Base-by-base conservation (phyloP, 495 filamentous ascomycete species). In the Aspergillus coremiiformis region DNA sequence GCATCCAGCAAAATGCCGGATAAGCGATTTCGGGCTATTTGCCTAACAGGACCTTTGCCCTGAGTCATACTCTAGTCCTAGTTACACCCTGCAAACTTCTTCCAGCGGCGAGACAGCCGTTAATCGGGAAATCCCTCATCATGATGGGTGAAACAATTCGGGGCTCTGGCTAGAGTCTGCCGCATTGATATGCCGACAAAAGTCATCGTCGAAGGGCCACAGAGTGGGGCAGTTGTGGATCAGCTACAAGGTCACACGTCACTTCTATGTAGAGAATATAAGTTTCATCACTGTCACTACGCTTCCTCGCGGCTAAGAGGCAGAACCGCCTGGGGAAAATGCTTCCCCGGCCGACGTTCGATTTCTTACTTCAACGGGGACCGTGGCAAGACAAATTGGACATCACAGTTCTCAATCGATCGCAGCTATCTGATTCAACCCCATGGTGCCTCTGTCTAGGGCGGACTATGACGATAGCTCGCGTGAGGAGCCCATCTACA, bases 391-490 rank as follows among this genome's bases (percentile, higher is more conserved):
- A 22, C 20, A 22, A 19, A 33, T 15, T 45, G 5, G 33, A 8
- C 42, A 48, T 22, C 33, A 20, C 27, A 42, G 1, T 52, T 39
- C n/a, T 57, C 46, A 26, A 27, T 45, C 45, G 53, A 49, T 57
- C 53, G 42, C 51, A 56, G 55, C 52, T 50, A 59, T 55, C 56
- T 44, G 44, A 52, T 55, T 51, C 44, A 63, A 62, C 56, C 59
- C 63, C 63, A 63, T 60, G 56, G 50, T 66, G 63, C 61, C 65
- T 63, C 66, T 57, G 53, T 58, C 59, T 59, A 61, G 65, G 65
- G 58, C 52, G 55, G 39, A 52, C 56, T 56, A 55, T 61, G 56
- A 61, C 57, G 41, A 63, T 49, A 19, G 54, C 45, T 59, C 51
- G 53, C 55, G 58, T 39, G 41, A 53, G 53, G 47, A 51, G 24